phyloP scores from a whole-genome alignment of 2,329 filamentous ascomycete genomes.

The Xylariaceae sp. region DNA sequence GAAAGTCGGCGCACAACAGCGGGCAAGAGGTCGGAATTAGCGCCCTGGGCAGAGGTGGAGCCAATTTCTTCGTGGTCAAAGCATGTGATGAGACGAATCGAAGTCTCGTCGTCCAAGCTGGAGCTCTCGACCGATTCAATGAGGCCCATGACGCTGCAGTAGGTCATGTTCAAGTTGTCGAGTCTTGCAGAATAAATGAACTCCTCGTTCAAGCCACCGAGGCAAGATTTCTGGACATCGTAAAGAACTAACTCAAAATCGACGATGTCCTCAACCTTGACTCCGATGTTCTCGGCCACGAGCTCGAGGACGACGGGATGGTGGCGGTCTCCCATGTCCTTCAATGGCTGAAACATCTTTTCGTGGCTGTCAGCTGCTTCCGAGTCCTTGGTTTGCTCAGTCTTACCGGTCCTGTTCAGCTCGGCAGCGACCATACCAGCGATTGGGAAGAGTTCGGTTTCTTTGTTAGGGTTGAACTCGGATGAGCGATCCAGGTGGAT shows the following conservation, averaged over 20 bases:
- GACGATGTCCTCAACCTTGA: slow-evolving; percentile 66
- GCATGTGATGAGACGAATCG: slow-evolving; percentile 86
- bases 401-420: slow-evolving; percentile 69
- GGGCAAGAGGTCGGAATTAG: slow-evolving; percentile 86
- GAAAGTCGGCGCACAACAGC: slow-evolving; percentile 83
- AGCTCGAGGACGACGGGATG: slow-evolving; percentile 83
- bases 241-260: slow-evolving; percentile 98
- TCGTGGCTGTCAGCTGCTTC: slow-evolving; percentile 37
- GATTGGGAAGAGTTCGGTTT: slow-evolving; percentile 92
- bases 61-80: slow-evolving; percentile 99
- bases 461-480: slow-evolving; percentile 92
- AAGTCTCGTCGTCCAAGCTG: slow-evolving; percentile 69
- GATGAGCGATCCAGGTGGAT: slow-evolving; percentile 87
- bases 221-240: slow-evolving; percentile 84
- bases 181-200: slow-evolving; percentile 94
- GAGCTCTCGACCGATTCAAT: slow-evolving; percentile 68
- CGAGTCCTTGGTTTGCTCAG: slow-evolving; percentile 36
- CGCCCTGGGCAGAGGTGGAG: slow-evolving; percentile 86
- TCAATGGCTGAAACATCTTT: slow-evolving; percentile 67
- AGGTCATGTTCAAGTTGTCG: slow-evolving; percentile 96
- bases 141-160: slow-evolving; percentile 81
- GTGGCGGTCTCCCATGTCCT: slow-evolving; percentile 75
- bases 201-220: slow-evolving; percentile 88
- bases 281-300: slow-evolving; percentile 74
- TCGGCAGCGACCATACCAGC: slow-evolving; percentile 82